These are phyloP conservation scores for Arctium lappa DNA, from an alignment of 129 eudicot species.

Conservation along the genomic window DNA sequence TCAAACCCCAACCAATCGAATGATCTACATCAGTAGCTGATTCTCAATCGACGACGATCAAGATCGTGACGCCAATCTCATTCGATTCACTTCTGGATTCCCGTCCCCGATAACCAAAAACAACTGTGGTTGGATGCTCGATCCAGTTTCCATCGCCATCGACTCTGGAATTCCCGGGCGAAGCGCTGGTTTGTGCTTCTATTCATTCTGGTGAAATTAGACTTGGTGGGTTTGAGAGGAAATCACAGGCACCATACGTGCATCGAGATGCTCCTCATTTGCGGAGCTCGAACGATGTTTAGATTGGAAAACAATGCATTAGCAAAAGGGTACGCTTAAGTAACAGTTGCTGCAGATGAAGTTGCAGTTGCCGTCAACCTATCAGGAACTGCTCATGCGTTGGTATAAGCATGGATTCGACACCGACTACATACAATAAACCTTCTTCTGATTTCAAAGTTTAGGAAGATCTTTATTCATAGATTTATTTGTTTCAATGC, in stretches of 20 bases:
- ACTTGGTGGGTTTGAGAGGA: conserved; percentile 79
- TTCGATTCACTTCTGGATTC: conserved; percentile 39
- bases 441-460: conserved; percentile 66
- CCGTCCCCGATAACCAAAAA: conserved; percentile 60
- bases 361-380: conserved; percentile 84
- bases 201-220: conserved; percentile 85
- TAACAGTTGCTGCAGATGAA: conserved; percentile 52
- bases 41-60: conserved; percentile 20
- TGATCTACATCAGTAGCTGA: not conserved
- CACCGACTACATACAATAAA: conserved; percentile 43
- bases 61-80: conserved; percentile 62
- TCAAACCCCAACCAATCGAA: not conserved
- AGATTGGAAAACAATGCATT: conserved; percentile 61
- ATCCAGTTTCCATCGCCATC: conserved; percentile 70
- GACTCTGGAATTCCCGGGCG: conserved; percentile 55
- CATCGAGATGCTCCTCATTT: conserved; percentile 82
- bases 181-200: conserved; percentile 67
- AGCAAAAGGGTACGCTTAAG: conserved; percentile 70
- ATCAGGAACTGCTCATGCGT: conserved; percentile 79
- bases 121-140: conserved; percentile 77
- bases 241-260: conserved; percentile 92
- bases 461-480: conserved; percentile 69
- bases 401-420: conserved; percentile 67
- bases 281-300: conserved; percentile 85
- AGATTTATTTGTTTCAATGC: not conserved